A percentile compares a stretch with the other conserved stretches of the same genome.
Conservation (phyloP, 805 yeast species). For the Komagataella populi region DNA sequence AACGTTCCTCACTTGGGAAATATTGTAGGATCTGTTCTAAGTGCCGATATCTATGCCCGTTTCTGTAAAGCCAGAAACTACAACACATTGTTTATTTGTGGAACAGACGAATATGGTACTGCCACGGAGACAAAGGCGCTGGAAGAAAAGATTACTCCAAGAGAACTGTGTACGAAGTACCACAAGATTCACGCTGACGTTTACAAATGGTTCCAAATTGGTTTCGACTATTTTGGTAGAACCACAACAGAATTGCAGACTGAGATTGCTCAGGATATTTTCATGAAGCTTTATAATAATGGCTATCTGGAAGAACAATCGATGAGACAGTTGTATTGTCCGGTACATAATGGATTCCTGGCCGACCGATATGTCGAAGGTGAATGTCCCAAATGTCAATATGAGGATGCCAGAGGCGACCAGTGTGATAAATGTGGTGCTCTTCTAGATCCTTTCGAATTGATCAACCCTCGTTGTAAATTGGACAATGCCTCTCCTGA, state of each 20-base stretch:
- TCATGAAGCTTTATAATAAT: slow-evolving; percentile 60
- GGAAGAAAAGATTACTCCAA: slow-evolving; percentile 84
- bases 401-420: slow-evolving; percentile 97
- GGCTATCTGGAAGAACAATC: slow-evolving; percentile 76
- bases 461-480: slow-evolving; percentile 92
- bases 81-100: slow-evolving; percentile 80
- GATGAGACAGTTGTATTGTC: slow-evolving; percentile 85
- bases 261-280: slow-evolving; percentile 89
- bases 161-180: slow-evolving; percentile 83
- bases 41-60: slow-evolving; percentile 90
- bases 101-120: slow-evolving; percentile 99
- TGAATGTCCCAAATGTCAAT: slow-evolving; percentile 87
- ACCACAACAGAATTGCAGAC: slow-evolving; percentile 90
- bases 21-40: slow-evolving; percentile 86
- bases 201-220: slow-evolving; percentile 94
- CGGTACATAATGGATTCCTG: slow-evolving; percentile 75
- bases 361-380: slow-evolving; percentile 98
- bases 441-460: slow-evolving; percentile 82
- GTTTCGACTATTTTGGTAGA: slow-evolving; percentile 91
- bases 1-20: slow-evolving; percentile 98
- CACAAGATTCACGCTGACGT: slow-evolving; percentile 77
- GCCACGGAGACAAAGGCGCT: slow-evolving; percentile 98
- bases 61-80: slow-evolving; percentile 81
- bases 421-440: slow-evolving; percentile 97
- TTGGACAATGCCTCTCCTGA: slow-evolving; percentile 75